Percentiles rank a stretch among this genome's conserved stretches.
Evolutionary conservation across 2,329 filamentous ascomycete species (phyloP).

Genomic region (Colletotrichum tamarilloi): DNA sequence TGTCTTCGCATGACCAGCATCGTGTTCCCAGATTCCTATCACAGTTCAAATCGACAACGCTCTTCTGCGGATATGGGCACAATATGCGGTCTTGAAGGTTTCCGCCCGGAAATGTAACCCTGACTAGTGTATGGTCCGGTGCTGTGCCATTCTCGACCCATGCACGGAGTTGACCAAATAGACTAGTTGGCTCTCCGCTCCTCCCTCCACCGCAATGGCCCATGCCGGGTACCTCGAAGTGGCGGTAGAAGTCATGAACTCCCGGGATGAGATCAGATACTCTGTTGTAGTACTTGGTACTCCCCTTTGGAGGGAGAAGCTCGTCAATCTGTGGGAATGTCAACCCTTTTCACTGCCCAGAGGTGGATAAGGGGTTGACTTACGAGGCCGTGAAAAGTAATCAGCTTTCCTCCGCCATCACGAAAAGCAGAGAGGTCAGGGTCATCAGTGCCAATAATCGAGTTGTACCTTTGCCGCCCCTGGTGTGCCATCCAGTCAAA

Average conservation of each 20-base stretch:
- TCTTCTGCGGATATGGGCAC: slow-evolving; percentile 46
- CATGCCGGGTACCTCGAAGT: slow-evolving; percentile 27
- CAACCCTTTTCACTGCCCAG: too few species aligned
- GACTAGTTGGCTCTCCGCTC: slow-evolving; percentile 14
- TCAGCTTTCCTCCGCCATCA: slow-evolving; percentile 51
- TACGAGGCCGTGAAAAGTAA: slow-evolving; percentile 53
- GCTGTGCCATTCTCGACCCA: slow-evolving; percentile 38
- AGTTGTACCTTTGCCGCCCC: background rate
- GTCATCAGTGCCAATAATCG: slow-evolving; percentile 43
- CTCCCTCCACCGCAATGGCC: slow-evolving; percentile 27
- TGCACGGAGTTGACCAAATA: slow-evolving; percentile 28
- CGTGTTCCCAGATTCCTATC: background rate
- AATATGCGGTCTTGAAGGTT: slow-evolving; percentile 43
- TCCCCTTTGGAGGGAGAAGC: slow-evolving; percentile 45
- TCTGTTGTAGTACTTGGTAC: slow-evolving; percentile 42
- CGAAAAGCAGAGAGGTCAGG: slow-evolving; percentile 44
- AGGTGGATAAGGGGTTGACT: background rate
- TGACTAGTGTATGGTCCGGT: slow-evolving; percentile 17
- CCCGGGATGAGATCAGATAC: background rate
- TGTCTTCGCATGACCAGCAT: background rate
- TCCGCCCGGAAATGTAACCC: background rate
- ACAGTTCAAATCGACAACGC: slow-evolving; percentile 39
- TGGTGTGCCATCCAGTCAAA: slow-evolving; percentile 28
- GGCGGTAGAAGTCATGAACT: slow-evolving; percentile 13
- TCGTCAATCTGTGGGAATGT: slow-evolving; percentile 43